Percentiles rank a stretch among this genome's conserved stretches.
phyloP scores from a whole-genome alignment of 2,329 filamentous ascomycete species.

The Grosmannia serpens region DNA sequence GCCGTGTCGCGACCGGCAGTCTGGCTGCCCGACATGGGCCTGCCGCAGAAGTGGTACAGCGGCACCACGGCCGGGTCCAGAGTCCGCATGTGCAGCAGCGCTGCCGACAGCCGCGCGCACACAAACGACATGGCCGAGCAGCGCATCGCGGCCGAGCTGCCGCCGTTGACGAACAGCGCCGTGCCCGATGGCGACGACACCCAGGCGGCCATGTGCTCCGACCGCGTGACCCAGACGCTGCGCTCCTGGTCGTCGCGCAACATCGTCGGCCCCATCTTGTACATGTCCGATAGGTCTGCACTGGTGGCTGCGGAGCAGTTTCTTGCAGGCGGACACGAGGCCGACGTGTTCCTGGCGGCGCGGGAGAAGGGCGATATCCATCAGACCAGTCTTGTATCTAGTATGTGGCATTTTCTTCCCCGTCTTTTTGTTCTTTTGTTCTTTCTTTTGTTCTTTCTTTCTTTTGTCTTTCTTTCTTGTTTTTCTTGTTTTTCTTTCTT shows the following conservation, averaged over 20 bases:
- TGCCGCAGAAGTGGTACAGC: neutral
- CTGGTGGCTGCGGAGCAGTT: no score
- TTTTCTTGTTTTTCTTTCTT: conserved; percentile 13
- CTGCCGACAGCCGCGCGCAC: neutral
- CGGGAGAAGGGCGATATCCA: conserved; percentile 13
- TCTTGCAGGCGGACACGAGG: conserved; percentile 10
- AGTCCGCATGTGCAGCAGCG: neutral
- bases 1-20: no score
- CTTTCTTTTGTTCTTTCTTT: neutral
- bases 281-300: neutral
- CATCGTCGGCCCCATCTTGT: neutral
- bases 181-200: neutral
- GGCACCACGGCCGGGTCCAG: neutral
- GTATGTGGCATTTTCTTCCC: conserved; percentile 13
- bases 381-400: conserved; percentile 21
- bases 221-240: neutral
- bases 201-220: neutral
- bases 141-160: neutral
- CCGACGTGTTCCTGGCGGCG: conserved; percentile 15
- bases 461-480: neutral
- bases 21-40: neutral
- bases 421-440: conserved; percentile 14
- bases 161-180: neutral
- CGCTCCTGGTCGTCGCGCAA: neutral
- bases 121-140: neutral